phyloP scores from a whole-genome alignment of 2,329 filamentous ascomycete genomes.

The Chrysoporthe deuterocubensis region DNA sequence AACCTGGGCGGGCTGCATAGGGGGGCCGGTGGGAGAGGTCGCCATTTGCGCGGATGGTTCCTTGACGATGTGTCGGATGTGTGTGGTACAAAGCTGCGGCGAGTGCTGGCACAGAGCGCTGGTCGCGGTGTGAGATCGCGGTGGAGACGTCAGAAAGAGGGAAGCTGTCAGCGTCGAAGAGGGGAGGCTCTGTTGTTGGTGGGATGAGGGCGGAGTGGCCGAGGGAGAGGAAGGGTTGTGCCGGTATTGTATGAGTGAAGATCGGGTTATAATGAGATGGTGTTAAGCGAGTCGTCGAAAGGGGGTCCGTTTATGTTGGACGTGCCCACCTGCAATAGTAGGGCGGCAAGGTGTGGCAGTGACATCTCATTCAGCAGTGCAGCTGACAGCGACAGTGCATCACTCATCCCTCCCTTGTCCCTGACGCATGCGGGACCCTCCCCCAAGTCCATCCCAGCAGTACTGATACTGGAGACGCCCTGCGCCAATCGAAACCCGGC shows the following conservation, averaged over 20 bases:
- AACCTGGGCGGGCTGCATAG: constrained; percentile 19
- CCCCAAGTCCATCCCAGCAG: not conserved
- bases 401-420: not conserved
- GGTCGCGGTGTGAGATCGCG: not conserved
- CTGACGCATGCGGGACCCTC: not conserved
- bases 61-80: constrained; percentile 1
- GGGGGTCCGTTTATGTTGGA: constrained; percentile 5
- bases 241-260: not conserved
- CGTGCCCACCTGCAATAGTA: constrained; percentile 8
- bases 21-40: constrained; percentile 25
- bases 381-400: constrained; percentile 1
- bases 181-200: constrained; percentile 7
- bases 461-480: not conserved
- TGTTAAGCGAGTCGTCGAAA: constrained; percentile 10
- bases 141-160: not conserved
- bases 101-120: not conserved
- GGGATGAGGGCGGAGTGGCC: constrained; percentile 12
- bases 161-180: not conserved
- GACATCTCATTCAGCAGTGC: not conserved
- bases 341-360: not conserved
- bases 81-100: constrained; percentile 6
- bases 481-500: not conserved
- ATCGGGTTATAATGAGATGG: constrained; percentile 5
- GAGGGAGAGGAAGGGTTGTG: constrained; percentile 6
- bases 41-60: constrained; percentile 27